These are phyloP conservation scores for Linnemannia elongata DNA, from an alignment of 192 early-diverging fungal species.

Conservation along the genomic window DNA sequence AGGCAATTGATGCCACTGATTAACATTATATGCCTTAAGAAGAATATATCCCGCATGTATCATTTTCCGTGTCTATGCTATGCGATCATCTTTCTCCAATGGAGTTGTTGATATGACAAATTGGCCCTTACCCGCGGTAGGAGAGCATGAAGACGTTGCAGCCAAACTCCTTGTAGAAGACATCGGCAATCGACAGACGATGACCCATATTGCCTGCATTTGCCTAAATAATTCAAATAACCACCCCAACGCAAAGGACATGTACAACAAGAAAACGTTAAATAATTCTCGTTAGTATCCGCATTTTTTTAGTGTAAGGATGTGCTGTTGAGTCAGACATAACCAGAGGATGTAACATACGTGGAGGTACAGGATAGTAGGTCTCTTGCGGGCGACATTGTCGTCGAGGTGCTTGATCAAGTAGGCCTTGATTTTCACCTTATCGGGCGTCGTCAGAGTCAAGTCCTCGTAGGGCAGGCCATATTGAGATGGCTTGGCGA, in stretches of 20 bases:
- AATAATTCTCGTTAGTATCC: background rate
- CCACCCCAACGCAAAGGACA: background rate
- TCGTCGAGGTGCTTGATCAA: slow-evolving; percentile 75
- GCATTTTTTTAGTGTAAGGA: background rate
- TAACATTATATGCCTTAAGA: background rate
- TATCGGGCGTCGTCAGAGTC: slow-evolving; percentile 82
- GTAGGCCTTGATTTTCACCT: slow-evolving; percentile 84
- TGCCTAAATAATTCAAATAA: slow-evolving; percentile 62
- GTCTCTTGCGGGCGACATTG: slow-evolving; percentile 65
- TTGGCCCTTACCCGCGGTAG: slow-evolving; percentile 85
- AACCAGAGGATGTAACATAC: slow-evolving; percentile 51
- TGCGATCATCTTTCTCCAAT: background rate
- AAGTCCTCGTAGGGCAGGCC: slow-evolving; percentile 76
- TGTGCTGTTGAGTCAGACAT: background rate
- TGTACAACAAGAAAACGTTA: background rate
- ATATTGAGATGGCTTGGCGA: slow-evolving; percentile 77
- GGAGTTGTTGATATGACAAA: too few relatives aligned
- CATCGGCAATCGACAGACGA: slow-evolving; percentile 90
- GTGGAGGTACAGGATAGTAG: slow-evolving; percentile 93
- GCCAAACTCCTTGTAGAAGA: slow-evolving; percentile 72
- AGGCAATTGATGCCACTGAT: background rate
- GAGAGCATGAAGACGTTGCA: slow-evolving; percentile 97
- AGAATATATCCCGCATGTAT: background rate
- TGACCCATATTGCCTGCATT: slow-evolving; percentile 99
- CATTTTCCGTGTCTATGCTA: background rate